These are phyloP conservation scores for Penicillium sp. DNA, from an alignment of 2,329 filamentous ascomycete species.

Conservation along the genomic window DNA sequence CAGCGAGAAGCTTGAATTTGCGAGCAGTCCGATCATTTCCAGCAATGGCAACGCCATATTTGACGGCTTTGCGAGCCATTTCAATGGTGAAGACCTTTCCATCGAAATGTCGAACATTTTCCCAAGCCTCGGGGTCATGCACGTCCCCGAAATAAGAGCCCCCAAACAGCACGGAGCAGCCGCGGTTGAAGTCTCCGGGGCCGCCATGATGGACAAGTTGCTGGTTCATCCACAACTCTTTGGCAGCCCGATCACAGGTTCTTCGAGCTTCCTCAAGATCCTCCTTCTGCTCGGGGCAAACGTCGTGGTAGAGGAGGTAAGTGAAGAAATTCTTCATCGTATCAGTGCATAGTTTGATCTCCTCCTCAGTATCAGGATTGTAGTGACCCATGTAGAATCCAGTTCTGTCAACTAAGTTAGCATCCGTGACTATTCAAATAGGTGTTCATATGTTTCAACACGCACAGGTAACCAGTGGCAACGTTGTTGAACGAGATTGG, in stretches of 20 bases:
- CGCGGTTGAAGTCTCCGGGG: conserved; percentile 73
- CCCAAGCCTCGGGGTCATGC: conserved; percentile 24
- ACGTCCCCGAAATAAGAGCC: conserved; percentile 43
- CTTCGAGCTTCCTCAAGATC: conserved; percentile 58
- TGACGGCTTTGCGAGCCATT: conserved; percentile 44
- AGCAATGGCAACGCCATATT: conserved; percentile 42
- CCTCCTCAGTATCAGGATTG: conserved; percentile 45
- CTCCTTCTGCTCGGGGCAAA: conserved; percentile 68
- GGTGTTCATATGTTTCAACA: conserved; percentile 6
- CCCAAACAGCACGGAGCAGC: conserved; percentile 60
- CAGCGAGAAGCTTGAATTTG: conserved; percentile 33
- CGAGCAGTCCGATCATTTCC: conserved; percentile 32
- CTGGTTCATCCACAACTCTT: conserved; percentile 56
- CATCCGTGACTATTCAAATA: background rate
- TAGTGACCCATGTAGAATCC: conserved; percentile 50
- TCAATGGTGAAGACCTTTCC: conserved; percentile 32
- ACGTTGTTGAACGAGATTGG: conserved; percentile 67
- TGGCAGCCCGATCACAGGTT: conserved; percentile 58
- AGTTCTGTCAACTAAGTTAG: conserved; percentile 36
- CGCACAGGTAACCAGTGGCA: conserved; percentile 68
- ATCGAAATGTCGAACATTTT: background rate
- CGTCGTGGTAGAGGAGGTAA: conserved; percentile 74
- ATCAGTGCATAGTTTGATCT: conserved; percentile 53
- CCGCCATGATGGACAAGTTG: conserved; percentile 44
- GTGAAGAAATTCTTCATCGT: conserved; percentile 79